Conservation (phyloP, 1,284 basidiomycete species). For the Dichomitus squalens region DNA sequence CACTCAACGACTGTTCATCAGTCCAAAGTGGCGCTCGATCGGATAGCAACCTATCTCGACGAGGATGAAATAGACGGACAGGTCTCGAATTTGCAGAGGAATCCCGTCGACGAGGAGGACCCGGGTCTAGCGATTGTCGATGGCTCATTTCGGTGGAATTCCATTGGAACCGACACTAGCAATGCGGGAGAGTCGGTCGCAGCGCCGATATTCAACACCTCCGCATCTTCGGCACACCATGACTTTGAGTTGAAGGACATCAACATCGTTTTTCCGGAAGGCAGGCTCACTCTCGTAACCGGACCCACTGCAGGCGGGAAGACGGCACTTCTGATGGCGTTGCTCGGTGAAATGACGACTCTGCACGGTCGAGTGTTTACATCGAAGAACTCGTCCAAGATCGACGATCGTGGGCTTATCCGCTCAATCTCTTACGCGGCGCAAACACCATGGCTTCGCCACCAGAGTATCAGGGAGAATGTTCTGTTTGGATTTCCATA, state of each 20-base stretch:
- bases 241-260: conserved; percentile 70
- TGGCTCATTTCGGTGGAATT: conserved; percentile 74
- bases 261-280: conserved; percentile 69
- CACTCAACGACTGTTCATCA: conserved; percentile 3
- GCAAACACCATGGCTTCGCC: conserved; percentile 84
- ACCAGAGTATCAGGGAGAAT: conserved; percentile 70
- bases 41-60: conserved; percentile 79
- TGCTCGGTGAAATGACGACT: conserved; percentile 67
- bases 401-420: conserved; percentile 65
- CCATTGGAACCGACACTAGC: neutral
- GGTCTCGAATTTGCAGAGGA: too few relatives aligned
- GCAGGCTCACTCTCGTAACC: conserved; percentile 63
- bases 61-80: conserved; percentile 70
- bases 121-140: conserved; percentile 63
- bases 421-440: conserved; percentile 83
- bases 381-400: conserved; percentile 59
- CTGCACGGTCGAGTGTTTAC: conserved; percentile 56
- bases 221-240: conserved; percentile 35
- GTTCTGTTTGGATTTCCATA: conserved; percentile 71
- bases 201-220: conserved; percentile 22
- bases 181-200: neutral
- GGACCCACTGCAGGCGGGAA: conserved; percentile 84
- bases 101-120: conserved; percentile 31
- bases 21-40: conserved; percentile 76
- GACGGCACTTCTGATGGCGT: conserved; percentile 72